Evolutionary conservation across 2,329 filamentous ascomycete genomes (phyloP), one percentile per base, ranked within the genome.

Genomic region (Penicillium concentricum): DNA sequence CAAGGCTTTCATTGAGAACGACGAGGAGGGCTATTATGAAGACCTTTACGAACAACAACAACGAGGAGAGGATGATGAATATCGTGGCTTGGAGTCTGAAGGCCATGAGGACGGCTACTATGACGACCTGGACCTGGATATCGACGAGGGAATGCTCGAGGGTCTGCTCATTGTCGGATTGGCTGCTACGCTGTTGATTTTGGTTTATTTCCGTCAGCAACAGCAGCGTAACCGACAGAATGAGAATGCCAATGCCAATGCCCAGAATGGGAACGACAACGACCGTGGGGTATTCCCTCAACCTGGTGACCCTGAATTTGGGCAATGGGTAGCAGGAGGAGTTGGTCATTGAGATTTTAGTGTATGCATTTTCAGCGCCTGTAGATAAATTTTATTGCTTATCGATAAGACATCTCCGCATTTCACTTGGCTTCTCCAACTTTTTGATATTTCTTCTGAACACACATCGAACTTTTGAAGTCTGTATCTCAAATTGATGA

Each of bases 91-190:
- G 22, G 69, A 69, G 13, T 58, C 62, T 10, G 73, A 72, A 9
- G 62, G 68, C 43, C 71, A 75, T 37, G 70, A 85, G 20, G 78
- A 79, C 16, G 79, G 83, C 54, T 82, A 82, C 47, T 79, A 82
- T 57, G 86, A 88, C 50, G 86, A 87, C 2, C 75, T 87, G 18
- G 81, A 82, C 22, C 79, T 84, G 6, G 81, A 85, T 2, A 81
- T 89, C 30, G 89, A 93, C 49, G 91, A 92, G 45, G 90, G 91
- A 13, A 78, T 96, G 16, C 64, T 97, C 12, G 94, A 97, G 74
- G 93, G 89, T 42, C 75, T 97, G 24, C 79, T 96, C 43, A 95
- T 99, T 60, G 80, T 97, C 15, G 87, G 84, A 1, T 78, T 97
- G 15, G 87, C 90, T 0, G 86, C 87, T 15, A 85, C 86, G 0